Percentiles rank a stretch among this genome's conserved stretches.
phyloP scores from a whole-genome alignment of 1,139 yeast species.

The Scheffersomyces insectosa region DNA sequence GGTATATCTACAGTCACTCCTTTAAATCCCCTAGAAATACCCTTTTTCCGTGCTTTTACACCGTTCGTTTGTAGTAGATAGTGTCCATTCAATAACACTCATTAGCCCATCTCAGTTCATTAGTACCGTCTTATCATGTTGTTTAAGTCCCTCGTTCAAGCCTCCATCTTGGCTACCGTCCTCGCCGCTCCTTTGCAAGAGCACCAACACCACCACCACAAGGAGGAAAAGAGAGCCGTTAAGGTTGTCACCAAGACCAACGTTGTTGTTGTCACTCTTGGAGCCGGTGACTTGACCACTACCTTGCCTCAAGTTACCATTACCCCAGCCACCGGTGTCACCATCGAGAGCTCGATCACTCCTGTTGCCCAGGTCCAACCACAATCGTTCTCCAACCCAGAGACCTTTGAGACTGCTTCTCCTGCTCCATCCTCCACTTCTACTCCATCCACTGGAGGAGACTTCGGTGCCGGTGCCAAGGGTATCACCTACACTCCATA shows the following conservation, averaged over 20 bases:
- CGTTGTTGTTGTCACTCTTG: slow-evolving; percentile 15
- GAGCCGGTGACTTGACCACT: slow-evolving; percentile 6
- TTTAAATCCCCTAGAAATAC: slow-evolving; percentile 20
- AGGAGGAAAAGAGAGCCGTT: slow-evolving; percentile 38
- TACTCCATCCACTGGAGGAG: slow-evolving; percentile 12
- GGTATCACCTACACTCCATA: slow-evolving; percentile 88
- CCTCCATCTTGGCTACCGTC: slow-evolving; percentile 23
- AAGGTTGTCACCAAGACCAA: slow-evolving; percentile 32
- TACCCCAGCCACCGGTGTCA: slow-evolving; percentile 8
- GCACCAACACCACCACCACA: slow-evolving; percentile 41
- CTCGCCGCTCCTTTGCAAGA: slow-evolving; percentile 32
- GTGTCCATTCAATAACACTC: too few species aligned
- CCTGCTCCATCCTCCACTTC: slow-evolving; percentile 15
- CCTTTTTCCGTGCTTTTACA: slow-evolving; percentile 1
- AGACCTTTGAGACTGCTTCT: slow-evolving; percentile 8
- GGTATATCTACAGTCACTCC: slow-evolving; percentile 24
- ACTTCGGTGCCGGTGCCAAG: slow-evolving; percentile 31
- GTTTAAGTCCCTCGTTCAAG: slow-evolving; percentile 24
- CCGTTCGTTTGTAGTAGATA: not conserved
- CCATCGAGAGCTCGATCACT: slow-evolving; percentile 7
- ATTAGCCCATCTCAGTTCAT: too few species aligned
- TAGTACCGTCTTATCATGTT: slow-evolving; percentile 16
- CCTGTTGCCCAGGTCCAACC: slow-evolving; percentile 6
- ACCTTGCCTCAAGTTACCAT: slow-evolving; percentile 6
- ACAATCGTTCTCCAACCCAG: slow-evolving; percentile 2